Conservation (phyloP, 805 yeast genomes). For the Pichia membranifaciens region DNA sequence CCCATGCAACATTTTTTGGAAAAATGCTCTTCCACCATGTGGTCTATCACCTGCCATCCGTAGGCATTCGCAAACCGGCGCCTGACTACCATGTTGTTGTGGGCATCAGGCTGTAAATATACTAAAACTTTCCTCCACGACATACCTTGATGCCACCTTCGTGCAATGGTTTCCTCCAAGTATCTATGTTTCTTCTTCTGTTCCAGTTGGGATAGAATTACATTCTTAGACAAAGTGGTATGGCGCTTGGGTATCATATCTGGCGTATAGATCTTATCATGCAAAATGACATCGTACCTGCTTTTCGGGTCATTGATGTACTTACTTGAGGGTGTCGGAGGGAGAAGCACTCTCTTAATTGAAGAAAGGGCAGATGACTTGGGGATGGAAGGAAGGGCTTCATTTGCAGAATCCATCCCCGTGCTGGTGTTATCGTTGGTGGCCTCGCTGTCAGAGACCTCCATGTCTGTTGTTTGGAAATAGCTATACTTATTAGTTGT, state of each 20-base stretch:
- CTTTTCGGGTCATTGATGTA: constrained; percentile 63
- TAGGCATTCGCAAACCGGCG: constrained; percentile 86
- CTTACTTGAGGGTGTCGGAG: constrained; percentile 69
- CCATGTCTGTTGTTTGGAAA: constrained; percentile 25
- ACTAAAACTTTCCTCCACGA: constrained; percentile 91
- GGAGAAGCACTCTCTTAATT: constrained; percentile 68
- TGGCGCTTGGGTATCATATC: constrained; percentile 31
- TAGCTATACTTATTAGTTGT: constrained; percentile 24
- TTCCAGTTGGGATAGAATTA: constrained; percentile 22
- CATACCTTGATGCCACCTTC: constrained; percentile 80
- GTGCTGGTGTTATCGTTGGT: constrained; percentile 8
- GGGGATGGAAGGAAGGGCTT: constrained; percentile 37
- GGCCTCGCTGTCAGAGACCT: constrained; percentile 8
- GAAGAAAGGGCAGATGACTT: constrained; percentile 73
- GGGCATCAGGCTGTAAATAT: constrained; percentile 85
- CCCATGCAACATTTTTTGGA: constrained; percentile 19
- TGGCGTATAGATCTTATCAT: constrained; percentile 79
- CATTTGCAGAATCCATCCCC: not conserved
- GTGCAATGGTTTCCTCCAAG: constrained; percentile 75
- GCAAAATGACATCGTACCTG: constrained; percentile 62
- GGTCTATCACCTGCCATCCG: constrained; percentile 92
- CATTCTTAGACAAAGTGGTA: constrained; percentile 26
- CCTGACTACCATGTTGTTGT: constrained; percentile 85
- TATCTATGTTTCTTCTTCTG: constrained; percentile 35
- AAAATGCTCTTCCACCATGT: constrained; percentile 67